These are phyloP conservation scores for Ceratocystis variospora DNA, from an alignment of 2,329 filamentous ascomycete species.

Conservation along the genomic window DNA sequence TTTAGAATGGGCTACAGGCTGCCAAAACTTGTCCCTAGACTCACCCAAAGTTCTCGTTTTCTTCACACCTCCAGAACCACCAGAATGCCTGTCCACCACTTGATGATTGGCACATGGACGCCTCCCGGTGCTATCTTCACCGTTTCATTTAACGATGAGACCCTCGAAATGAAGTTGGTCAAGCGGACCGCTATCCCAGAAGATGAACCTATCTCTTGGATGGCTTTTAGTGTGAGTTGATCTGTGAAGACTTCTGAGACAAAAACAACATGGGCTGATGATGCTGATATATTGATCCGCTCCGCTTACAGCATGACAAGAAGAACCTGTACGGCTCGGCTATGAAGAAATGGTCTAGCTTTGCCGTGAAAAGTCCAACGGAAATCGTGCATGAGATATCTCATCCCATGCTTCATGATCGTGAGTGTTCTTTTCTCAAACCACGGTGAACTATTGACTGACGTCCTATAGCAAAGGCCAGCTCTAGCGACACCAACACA, in stretches of 20 bases:
- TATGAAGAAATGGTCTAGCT: slow-evolving; percentile 89
- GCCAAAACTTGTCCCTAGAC: neutral
- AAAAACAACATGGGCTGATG: no score
- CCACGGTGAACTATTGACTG: slow-evolving; percentile 9
- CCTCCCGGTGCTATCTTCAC: slow-evolving; percentile 83
- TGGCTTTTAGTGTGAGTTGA: slow-evolving; percentile 65
- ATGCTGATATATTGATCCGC: neutral
- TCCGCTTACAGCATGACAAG: slow-evolving; percentile 49
- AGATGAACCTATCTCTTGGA: slow-evolving; percentile 85
- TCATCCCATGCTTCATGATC: slow-evolving; percentile 61
- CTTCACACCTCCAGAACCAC: neutral
- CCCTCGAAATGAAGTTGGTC: slow-evolving; percentile 56
- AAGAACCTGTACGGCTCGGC: slow-evolving; percentile 80
- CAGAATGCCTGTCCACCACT: slow-evolving; percentile 64
- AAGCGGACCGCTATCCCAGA: slow-evolving; percentile 69
- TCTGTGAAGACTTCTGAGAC: no score
- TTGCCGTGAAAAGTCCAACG: slow-evolving; percentile 58
- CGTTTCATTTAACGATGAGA: slow-evolving; percentile 74
- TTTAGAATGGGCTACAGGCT: neutral
- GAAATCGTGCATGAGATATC: slow-evolving; percentile 64
- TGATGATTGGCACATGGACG: slow-evolving; percentile 89
- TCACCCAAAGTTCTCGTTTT: neutral
- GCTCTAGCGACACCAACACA: slow-evolving; percentile 60
- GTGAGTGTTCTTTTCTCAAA: slow-evolving; percentile 33
- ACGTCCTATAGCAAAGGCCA: slow-evolving; percentile 44